Evolutionary conservation across 108 stramenopile genomes (phyloP), one percentile per base, ranked within the genome.

Genomic region (Pseudonitzschia multiseries): DNA sequence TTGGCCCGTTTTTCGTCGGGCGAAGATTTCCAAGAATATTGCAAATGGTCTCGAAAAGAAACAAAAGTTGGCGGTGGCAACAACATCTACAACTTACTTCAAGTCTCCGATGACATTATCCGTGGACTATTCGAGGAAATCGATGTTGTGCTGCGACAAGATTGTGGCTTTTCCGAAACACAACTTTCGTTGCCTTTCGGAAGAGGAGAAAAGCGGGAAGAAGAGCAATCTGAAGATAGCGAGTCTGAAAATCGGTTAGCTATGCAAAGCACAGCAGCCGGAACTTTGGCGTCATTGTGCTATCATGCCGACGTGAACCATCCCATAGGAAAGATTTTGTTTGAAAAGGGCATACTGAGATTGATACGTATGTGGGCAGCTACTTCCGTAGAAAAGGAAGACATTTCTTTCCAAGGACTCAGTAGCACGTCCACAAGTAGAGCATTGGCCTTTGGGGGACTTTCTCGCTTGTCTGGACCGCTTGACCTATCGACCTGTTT

Each of bases 311-410:
- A 70, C 14, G 28, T 63, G 15, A 53, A 57, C 20, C 43, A 54
- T 42, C 51, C 33, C 3, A 48, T 76, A 22, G 78, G 75, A 24
- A 72, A 57, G 29, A 32, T 20, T 4, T 46, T 85, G 15, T 82
- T 82, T 59, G 72, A 82, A 28, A 63, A 79, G 52, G 28, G 78
- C 15, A 48, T 77, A n/a, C 51, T 66, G 26, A 43, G 75, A 15
- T 20, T 85, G 13, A 72, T 82, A 8, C 76, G 84, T 21, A 57
- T 82, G 53, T 82, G 81, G 81, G 73, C 79, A 17, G 42, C 53
- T 28, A 13, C 68, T 0, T 33, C 42, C 15, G 20, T n/a, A 21
- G 54, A 65, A 12, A 68, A 64, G 43, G 24, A 22, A 24, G 14
- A 59, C 27, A 18, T 29, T 26, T 54, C n/a, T 24, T 75, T 65